phyloP scores from a whole-genome alignment of 2,329 filamentous ascomycete genomes.

The Aureobasidium musti region DNA sequence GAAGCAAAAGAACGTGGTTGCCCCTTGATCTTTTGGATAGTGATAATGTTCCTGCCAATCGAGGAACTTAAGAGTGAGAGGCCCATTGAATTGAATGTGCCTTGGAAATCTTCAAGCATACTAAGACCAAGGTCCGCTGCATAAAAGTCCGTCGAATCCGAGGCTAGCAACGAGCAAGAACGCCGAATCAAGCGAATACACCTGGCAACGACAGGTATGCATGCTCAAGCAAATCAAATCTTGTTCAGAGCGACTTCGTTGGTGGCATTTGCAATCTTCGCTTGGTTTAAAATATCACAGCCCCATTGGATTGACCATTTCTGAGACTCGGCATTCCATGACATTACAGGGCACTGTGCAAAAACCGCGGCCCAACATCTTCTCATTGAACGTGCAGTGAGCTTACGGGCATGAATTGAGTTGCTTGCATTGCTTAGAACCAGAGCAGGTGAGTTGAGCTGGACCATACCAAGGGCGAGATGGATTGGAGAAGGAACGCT shows the following conservation, averaged over 20 bases:
- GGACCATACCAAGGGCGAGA: not conserved
- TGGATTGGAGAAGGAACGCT: constrained; percentile 4
- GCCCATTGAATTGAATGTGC: no score
- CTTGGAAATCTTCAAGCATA: not conserved
- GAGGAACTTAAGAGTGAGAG: no score
- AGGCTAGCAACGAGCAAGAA: not conserved
- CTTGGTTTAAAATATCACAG: constrained; percentile 12
- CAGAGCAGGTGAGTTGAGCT: not conserved
- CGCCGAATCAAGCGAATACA: not conserved
- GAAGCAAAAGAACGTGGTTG: constrained; percentile 25
- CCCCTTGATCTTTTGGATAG: not conserved
- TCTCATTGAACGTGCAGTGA: constrained; percentile 50
- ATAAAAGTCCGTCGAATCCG: constrained; percentile 39
- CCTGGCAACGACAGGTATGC: not conserved
- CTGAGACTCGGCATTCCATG: constrained; percentile 40
- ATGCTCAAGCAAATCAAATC: not conserved
- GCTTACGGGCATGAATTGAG: constrained; percentile 38
- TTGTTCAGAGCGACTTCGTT: not conserved
- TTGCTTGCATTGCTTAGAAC: constrained; percentile 28
- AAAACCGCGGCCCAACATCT: constrained; percentile 50
- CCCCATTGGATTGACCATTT: constrained; percentile 44
- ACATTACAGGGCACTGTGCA: constrained; percentile 47
- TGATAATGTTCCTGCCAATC: not conserved
- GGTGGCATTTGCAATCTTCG: not conserved
- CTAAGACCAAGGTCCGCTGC: not conserved